Conservation (phyloP, 345 rosid genomes). For the Garcia nutans region DNA sequence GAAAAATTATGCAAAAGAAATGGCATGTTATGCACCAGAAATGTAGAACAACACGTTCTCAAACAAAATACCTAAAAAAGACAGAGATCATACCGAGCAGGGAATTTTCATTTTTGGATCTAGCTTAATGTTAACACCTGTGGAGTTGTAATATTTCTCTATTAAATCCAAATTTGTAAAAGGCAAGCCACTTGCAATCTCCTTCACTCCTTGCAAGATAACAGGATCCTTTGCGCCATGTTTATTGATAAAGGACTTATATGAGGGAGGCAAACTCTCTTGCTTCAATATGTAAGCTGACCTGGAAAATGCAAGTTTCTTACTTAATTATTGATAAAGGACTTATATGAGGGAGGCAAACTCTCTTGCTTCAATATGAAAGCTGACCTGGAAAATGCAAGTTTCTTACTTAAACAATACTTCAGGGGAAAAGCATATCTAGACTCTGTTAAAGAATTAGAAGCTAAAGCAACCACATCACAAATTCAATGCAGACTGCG, state of each 20-base stretch:
- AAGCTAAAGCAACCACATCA: neutral
- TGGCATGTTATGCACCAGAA: neutral
- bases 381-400: slow-evolving; percentile 63
- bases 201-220: slow-evolving; percentile 78
- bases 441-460: neutral
- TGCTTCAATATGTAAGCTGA: slow-evolving; percentile 87
- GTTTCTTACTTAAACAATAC: slow-evolving; percentile 13
- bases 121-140: slow-evolving; percentile 67
- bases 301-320: slow-evolving; percentile 41
- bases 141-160: slow-evolving; percentile 65
- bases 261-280: slow-evolving; percentile 86
- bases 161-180: slow-evolving; percentile 63
- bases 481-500: neutral
- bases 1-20: neutral
- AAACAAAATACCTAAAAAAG: neutral
- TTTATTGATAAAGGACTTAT: slow-evolving; percentile 82
- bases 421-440: neutral
- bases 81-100: slow-evolving; percentile 58
- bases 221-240: slow-evolving; percentile 77
- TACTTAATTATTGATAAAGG: slow-evolving; percentile 66
- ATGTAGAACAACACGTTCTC: neutral
- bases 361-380: slow-evolving; percentile 85
- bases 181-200: slow-evolving; percentile 60
- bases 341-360: slow-evolving; percentile 84
- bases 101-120: slow-evolving; percentile 83